Base-by-base conservation (phyloP, 179 eudicot genomes). In the Actinidia arguta region DNA sequence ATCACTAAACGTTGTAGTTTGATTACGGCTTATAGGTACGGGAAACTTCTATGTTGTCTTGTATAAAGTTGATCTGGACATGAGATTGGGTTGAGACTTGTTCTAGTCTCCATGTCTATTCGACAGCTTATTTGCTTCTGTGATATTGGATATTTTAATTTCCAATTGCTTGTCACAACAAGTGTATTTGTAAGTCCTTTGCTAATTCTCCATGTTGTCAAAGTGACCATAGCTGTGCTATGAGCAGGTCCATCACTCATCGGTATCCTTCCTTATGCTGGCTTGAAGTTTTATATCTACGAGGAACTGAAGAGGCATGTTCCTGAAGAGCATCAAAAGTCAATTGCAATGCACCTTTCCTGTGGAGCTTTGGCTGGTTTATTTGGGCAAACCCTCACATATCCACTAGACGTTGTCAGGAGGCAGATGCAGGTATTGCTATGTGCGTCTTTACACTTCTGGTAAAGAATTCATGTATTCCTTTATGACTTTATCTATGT, bases 331-430 rank as follows among this genome's bases (percentile, higher is more conserved):
- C 95, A 93, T 72, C 96, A 91, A 71, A 92, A 87, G 6, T 94
- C 99, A 14, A 93, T 95, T 73, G 18, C 84, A 59, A 90, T 97
- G 90, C 92, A 93, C 36, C 92, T 97, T 84, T 91, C 97, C 9
- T 97, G 99, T 89, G 99, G 99, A 88, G 99, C 98, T 82, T 80
- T 97, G 78, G 99, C 98, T 82, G 99, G 99, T 85, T 89, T 97
- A 82, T 88, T 97, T 66, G 99, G 98, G 39, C 99, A 97, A 83
- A 92, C 99, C 47, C 85, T 97, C 46, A 95, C 99, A 36, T 97
- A 97, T 80, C 99, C 98, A 22, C 87, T 97, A 83, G 99, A 97
- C 82, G 99, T 97, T 79, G 95, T 97, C 12, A 83, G 99, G 82
- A 91, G 99, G 84, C 99, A 95, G 87, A 95, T 97, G 98, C 99